These are phyloP conservation scores for Parmelia sp. DNA, from an alignment of 495 filamentous ascomycete species.

Conservation along the genomic window DNA sequence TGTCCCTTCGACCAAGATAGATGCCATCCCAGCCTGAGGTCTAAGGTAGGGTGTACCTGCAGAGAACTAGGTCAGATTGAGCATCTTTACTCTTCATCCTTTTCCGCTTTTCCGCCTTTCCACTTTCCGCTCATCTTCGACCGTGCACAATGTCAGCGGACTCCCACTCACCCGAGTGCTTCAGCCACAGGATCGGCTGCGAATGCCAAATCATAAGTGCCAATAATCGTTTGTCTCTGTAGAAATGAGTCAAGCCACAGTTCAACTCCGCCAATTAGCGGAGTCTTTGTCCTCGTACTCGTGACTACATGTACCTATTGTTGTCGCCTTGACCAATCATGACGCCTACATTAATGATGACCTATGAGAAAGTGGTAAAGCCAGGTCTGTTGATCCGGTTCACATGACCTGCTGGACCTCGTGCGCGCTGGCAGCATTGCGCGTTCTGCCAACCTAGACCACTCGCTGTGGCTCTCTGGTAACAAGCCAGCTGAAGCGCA, in stretches of 20 bases:
- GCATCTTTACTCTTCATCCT: background rate
- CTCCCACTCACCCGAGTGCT: background rate
- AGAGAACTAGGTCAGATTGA: background rate
- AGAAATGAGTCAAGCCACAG: background rate
- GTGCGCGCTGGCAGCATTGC: background rate
- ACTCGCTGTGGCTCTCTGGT: background rate
- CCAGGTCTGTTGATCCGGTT: background rate
- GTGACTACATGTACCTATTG: background rate
- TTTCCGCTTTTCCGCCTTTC: background rate
- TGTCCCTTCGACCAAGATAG: too few relatives aligned
- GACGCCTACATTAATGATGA: background rate
- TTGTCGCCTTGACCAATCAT: background rate
- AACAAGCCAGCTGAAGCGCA: conserved; percentile 14
- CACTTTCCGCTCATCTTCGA: too few relatives aligned
- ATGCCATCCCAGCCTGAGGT: too few relatives aligned
- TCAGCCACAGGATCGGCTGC: background rate
- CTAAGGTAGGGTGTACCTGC: background rate
- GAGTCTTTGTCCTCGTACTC: background rate
- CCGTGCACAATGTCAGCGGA: background rate
- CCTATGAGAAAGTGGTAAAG: background rate
- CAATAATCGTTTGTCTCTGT: background rate
- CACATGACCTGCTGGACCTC: background rate
- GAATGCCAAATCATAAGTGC: background rate
- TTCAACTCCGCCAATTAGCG: background rate
- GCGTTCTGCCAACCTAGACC: too few relatives aligned